Evolutionary conservation across 352 stramenopile genomes (phyloP), one percentile per base, ranked within the genome.

Genomic region (Globisporangium carolinianum): DNA sequence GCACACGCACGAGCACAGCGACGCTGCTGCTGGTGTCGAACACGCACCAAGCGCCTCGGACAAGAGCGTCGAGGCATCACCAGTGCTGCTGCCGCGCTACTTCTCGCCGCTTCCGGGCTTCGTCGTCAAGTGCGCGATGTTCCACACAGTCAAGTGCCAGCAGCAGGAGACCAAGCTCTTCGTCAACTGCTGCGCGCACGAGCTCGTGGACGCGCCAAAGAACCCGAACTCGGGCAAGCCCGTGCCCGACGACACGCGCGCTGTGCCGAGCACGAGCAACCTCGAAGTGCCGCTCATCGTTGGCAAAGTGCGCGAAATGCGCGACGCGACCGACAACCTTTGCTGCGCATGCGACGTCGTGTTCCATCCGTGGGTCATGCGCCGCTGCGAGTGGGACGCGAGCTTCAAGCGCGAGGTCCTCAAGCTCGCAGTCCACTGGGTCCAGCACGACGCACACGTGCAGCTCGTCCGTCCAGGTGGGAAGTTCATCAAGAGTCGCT

Each of bases 401-500:
- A 86, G 65, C 51, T 94, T 94, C 67, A 94, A 94, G 69, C 78
- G 73, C 12, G 84, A 94, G 24, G 71, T 87, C 24, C 75, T 92
- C 60, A 88, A 87, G 51, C 67, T 94, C 17, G 82, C 84, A 32
- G 69, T 89, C 43, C 68, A 80, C n/a, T 94, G 82, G 82, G 80
- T 87, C 17, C 79, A 90, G 55, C 65, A 88, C 9, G 84, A 94
- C 49, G 73, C 78, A 3, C 62, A 71, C 3, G 61, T 86, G 45
- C 51, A 57, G 17, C 66, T 85, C 18, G 71, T 75, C 32, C 63
- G 66, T 10, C 59, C 63, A 0, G 61, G 67, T 14, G 79, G 82
- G 7, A 94, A 91, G 54, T 86, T 89, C 57, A 94, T 92, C 69
- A 94, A 94, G 68, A 88, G 76, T 17, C 64, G 64, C 7, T 94